Evolutionary conservation across 371 early-diverging fungal genomes (phyloP).

Genomic region (Syncephalastrum monosporum): DNA sequence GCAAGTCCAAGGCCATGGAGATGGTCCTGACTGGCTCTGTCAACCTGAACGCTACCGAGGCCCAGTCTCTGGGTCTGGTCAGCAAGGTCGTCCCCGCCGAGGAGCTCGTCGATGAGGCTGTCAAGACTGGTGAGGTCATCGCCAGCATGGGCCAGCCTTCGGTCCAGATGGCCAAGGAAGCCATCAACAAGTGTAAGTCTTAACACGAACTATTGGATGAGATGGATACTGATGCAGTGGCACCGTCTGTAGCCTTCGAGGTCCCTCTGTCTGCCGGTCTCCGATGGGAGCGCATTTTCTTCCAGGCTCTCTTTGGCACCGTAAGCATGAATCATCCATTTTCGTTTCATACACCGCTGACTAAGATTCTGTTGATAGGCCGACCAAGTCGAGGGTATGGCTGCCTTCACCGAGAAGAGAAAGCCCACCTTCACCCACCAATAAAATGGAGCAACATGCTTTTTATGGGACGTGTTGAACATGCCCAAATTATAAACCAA

Average conservation of each 20-base stretch:
- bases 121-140: slow-evolving; percentile 88
- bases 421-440: slow-evolving; percentile 85
- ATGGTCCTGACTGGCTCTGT: slow-evolving; percentile 86
- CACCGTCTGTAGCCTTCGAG: slow-evolving; percentile 73
- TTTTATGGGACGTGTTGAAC: no score
- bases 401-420: slow-evolving; percentile 96
- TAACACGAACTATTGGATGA: no score
- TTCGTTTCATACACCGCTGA: slow-evolving; percentile 1
- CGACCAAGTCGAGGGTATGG: slow-evolving; percentile 98
- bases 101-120: slow-evolving; percentile 83
- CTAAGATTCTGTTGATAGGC: slow-evolving; percentile 40
- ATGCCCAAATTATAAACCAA: no score
- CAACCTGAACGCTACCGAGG: slow-evolving; percentile 88
- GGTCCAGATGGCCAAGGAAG: slow-evolving; percentile 96
- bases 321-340: slow-evolving; percentile 35
- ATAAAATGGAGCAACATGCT: slow-evolving; percentile 38
- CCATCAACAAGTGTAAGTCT: slow-evolving; percentile 82
- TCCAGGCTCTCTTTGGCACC: slow-evolving; percentile 93
- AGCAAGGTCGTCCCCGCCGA: slow-evolving; percentile 90
- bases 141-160: slow-evolving; percentile 84
- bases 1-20: slow-evolving; percentile 99
- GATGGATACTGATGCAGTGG: slow-evolving; percentile 1
- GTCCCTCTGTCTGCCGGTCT: slow-evolving; percentile 83
- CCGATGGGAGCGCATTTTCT: slow-evolving; percentile 90
- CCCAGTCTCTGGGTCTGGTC: slow-evolving; percentile 79